Conservation (phyloP, 371 early-diverging fungal genomes). For the Syncephalis plumigaleata region DNA sequence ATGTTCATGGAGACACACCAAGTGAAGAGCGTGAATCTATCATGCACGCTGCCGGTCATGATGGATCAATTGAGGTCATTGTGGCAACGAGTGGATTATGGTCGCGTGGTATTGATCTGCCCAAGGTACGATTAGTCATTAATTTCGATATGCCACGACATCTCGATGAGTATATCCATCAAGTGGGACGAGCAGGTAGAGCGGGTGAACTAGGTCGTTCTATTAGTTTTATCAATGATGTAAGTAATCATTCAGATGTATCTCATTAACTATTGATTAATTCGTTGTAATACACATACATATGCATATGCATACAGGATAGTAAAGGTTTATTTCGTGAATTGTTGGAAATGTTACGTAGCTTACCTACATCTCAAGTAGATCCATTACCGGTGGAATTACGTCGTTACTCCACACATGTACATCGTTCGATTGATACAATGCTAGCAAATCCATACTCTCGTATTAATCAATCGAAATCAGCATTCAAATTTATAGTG, state of each 20-base stretch:
- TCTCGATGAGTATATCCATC: conserved; percentile 83
- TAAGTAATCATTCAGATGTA: too few relatives aligned
- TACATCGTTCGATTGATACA: too few relatives aligned
- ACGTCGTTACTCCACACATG: not conserved
- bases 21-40: conserved; percentile 81
- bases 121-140: conserved; percentile 78
- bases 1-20: conserved; percentile 85
- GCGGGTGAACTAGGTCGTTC: conserved; percentile 22
- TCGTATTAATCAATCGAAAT: too few relatives aligned
- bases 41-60: conserved; percentile 57
- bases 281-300: not conserved
- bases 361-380: conserved; percentile 19
- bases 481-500: too few relatives aligned
- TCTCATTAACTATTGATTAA: not conserved
- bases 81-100: conserved; percentile 92
- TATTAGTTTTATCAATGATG: conserved; percentile 38
- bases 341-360: conserved; percentile 24
- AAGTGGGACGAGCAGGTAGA: conserved; percentile 28
- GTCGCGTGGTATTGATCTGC: conserved; percentile 90
- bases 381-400: conserved; percentile 26
- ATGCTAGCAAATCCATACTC: too few relatives aligned
- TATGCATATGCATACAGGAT: conserved; percentile 13
- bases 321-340: conserved; percentile 21
- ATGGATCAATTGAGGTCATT: conserved; percentile 84
- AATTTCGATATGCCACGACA: conserved; percentile 95